Conservation (phyloP, 306 rosid genomes). For the Vachellia pachyceras region DNA sequence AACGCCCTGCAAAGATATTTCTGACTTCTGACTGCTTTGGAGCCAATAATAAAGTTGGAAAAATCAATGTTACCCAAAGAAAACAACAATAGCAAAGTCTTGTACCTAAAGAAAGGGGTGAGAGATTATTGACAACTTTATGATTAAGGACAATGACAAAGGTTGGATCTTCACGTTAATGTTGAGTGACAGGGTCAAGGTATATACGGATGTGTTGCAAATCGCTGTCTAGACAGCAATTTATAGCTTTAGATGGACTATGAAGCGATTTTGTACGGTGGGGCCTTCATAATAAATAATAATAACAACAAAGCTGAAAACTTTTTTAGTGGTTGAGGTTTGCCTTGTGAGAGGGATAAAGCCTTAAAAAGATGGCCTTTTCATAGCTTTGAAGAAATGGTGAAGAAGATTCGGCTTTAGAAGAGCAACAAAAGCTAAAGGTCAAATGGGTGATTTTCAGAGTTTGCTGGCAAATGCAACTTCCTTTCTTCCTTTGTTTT, state of each 20-base stretch:
- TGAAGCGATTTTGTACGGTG: background rate
- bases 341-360: slow-evolving; percentile 23
- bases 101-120: background rate
- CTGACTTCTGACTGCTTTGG: background rate
- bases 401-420: slow-evolving; percentile 21
- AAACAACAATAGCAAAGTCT: background rate
- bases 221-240: slow-evolving; percentile 29
- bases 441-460: slow-evolving; percentile 15
- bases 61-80: background rate
- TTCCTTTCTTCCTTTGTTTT: no score
- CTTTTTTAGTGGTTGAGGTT: slow-evolving; percentile 41
- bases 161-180: slow-evolving; percentile 9
- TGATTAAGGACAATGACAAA: background rate
- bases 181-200: slow-evolving; percentile 9
- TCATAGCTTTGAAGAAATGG: slow-evolving; percentile 9
- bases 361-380: background rate
- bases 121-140: slow-evolving; percentile 40
- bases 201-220: slow-evolving; percentile 26
- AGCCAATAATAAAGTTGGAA: slow-evolving; percentile 27
- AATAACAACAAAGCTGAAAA: background rate
- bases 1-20: background rate
- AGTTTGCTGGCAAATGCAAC: slow-evolving; percentile 28
- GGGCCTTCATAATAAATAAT: background rate
- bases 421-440: slow-evolving; percentile 42
- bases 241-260: slow-evolving; percentile 20